Percentiles rank a stretch among this genome's conserved stretches.
Evolutionary conservation across 2,329 filamentous ascomycete genomes (phyloP).

Genomic region (Ilyonectria destructans): DNA sequence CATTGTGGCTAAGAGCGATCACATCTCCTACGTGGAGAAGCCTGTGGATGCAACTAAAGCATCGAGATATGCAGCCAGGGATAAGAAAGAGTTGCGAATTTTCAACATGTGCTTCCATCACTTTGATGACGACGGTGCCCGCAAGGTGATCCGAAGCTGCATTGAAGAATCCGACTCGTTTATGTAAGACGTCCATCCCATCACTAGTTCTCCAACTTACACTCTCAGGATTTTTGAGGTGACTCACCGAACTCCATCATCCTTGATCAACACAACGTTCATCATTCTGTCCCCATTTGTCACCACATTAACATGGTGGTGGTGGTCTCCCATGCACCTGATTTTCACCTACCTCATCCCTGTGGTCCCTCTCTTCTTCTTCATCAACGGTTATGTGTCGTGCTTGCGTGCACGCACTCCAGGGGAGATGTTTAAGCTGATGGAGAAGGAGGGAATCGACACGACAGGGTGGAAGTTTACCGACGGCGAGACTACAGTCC

Average conservation of each 20-base stretch:
- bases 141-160: conserved; percentile 42
- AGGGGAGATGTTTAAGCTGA: conserved; percentile 37
- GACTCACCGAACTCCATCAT: conserved; percentile 42
- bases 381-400: conserved; percentile 44
- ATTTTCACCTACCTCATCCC: conserved; percentile 44
- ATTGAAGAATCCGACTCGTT: conserved; percentile 41
- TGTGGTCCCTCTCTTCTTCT: conserved; percentile 40
- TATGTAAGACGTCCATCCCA: conserved; percentile 30
- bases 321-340: conserved; percentile 43
- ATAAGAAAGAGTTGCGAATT: conserved; percentile 44
- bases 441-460: conserved; percentile 40
- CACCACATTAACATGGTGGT: conserved; percentile 43
- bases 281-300: conserved; percentile 42
- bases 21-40: conserved; percentile 41
- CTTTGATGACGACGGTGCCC: conserved; percentile 43
- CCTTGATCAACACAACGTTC: conserved; percentile 42
- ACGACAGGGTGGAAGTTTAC: conserved; percentile 37
- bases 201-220: background rate
- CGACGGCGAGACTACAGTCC: conserved; percentile 40
- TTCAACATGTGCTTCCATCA: conserved; percentile 48
- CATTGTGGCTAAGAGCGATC: conserved; percentile 40
- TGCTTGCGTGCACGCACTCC: conserved; percentile 40
- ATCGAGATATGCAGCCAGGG: conserved; percentile 31
- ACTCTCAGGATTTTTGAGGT: conserved; percentile 41
- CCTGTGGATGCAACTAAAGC: conserved; percentile 41